Percentiles rank a stretch among this genome's conserved stretches.
Conservation (phyloP, 2,329 filamentous ascomycete species). For the Xylariaceae sp. region DNA sequence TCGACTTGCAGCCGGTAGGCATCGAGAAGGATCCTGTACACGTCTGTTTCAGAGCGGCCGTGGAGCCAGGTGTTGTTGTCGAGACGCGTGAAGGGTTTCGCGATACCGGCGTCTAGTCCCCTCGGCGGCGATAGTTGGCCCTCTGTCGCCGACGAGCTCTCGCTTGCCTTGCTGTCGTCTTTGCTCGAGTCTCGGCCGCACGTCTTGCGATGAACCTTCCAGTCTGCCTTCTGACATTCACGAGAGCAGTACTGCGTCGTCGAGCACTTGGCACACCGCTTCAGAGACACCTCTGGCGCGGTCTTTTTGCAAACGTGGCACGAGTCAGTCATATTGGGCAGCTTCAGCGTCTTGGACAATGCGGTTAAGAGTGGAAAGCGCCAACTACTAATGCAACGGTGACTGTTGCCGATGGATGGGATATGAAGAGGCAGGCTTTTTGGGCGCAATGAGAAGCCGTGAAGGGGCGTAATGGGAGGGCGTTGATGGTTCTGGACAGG, state of each 20-base stretch:
- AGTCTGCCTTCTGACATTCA: constrained; percentile 22
- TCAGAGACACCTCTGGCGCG: constrained; percentile 10
- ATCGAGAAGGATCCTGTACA: constrained; percentile 12
- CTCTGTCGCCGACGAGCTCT: not conserved
- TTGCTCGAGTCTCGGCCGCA: constrained; percentile 7
- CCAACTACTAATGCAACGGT: too few relatives aligned
- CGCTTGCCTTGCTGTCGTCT: not conserved
- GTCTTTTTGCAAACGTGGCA: constrained; percentile 20
- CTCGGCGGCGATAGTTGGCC: constrained; percentile 11
- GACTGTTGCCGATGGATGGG: too few relatives aligned
- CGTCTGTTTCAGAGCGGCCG: constrained; percentile 16
- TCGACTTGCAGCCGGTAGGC: constrained; percentile 16
- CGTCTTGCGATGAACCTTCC: constrained; percentile 21
- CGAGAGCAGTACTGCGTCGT: constrained; percentile 20
- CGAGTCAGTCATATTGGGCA: constrained; percentile 10
- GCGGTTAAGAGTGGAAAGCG: too few relatives aligned
- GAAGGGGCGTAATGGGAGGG: too few relatives aligned
- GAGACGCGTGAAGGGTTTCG: constrained; percentile 17
- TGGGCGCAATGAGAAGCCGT: too few relatives aligned
- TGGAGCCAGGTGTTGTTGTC: constrained; percentile 16
- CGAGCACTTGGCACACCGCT: constrained; percentile 19
- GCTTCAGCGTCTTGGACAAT: not conserved
- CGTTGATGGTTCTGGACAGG: too few relatives aligned
- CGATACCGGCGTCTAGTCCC: constrained; percentile 13
- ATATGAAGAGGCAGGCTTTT: too few relatives aligned